A percentile compares a stretch with the other conserved stretches of the same genome.
phyloP scores from a whole-genome alignment of 1,284 basidiomycete species.

The Ustilago bromivora region DNA sequence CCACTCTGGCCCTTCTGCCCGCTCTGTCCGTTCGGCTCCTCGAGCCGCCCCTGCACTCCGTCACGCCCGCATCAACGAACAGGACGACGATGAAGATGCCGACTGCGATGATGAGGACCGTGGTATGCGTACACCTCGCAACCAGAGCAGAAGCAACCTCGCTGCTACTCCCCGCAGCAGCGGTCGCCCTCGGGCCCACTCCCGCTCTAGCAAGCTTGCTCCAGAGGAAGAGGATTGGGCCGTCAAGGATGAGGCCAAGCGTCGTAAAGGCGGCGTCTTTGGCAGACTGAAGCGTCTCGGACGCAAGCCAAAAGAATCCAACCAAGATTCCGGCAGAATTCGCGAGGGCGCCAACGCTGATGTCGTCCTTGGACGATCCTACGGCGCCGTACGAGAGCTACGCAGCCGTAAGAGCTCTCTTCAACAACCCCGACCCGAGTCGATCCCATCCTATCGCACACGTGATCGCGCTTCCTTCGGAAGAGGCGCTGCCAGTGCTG shows the following conservation, averaged over 20 bases:
- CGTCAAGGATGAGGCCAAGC: slow-evolving; percentile 34
- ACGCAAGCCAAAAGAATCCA: slow-evolving; percentile 23
- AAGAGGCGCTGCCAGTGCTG: slow-evolving; percentile 33
- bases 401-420: slow-evolving; percentile 46
- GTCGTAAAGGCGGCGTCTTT: slow-evolving; percentile 50
- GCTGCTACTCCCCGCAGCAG: slow-evolving; percentile 23
- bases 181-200: slow-evolving; percentile 34
- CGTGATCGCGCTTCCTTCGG: slow-evolving; percentile 21
- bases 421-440: slow-evolving; percentile 19
- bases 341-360: slow-evolving; percentile 41
- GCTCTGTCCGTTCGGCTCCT: slow-evolving; percentile 20
- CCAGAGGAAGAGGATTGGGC: slow-evolving; percentile 52
- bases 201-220: slow-evolving; percentile 46
- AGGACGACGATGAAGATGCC: slow-evolving; percentile 32
- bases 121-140: slow-evolving; percentile 27
- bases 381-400: slow-evolving; percentile 46
- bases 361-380: slow-evolving; percentile 48
- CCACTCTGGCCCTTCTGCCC: slow-evolving; percentile 17
- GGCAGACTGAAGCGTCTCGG: slow-evolving; percentile 46
- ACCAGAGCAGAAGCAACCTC: slow-evolving; percentile 40
- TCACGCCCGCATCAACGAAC: slow-evolving; percentile 20
- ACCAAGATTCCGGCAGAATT: slow-evolving; percentile 1
- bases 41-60: slow-evolving; percentile 29
- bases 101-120: slow-evolving; percentile 37
- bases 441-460: slow-evolving; percentile 9